phyloP scores from a whole-genome alignment of 1,139 yeast genomes.

The Kazachstania sp. region DNA sequence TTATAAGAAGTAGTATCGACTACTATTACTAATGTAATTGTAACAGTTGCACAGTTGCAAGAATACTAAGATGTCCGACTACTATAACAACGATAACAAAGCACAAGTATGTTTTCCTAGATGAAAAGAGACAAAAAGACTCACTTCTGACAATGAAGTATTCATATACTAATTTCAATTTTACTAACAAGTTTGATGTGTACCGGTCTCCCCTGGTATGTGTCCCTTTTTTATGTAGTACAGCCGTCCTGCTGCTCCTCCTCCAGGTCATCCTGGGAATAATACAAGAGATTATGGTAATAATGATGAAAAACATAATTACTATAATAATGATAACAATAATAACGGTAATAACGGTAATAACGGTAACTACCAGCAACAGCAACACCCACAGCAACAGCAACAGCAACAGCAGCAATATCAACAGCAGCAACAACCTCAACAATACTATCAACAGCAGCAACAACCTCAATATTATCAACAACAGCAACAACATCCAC shows the following conservation, averaged over 20 bases:
- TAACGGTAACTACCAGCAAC: background rate
- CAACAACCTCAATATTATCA: conserved; percentile 9
- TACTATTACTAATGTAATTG: too few relatives aligned
- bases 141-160: too few relatives aligned
- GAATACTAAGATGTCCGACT: conserved; percentile 12
- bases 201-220: conserved; percentile 9
- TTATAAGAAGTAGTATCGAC: too few relatives aligned
- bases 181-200: background rate
- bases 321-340: conserved; percentile 3
- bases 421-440: conserved; percentile 4
- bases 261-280: conserved; percentile 10
- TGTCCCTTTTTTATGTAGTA: conserved; percentile 5
- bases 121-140: too few relatives aligned
- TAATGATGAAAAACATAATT: conserved; percentile 1
- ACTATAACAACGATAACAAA: conserved; percentile 14
- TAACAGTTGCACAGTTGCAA: too few relatives aligned
- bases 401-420: conserved; percentile 1
- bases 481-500: conserved; percentile 16
- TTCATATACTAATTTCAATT: too few relatives aligned
- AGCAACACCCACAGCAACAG: conserved; percentile 3
- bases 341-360: conserved; percentile 5
- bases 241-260: conserved; percentile 17
- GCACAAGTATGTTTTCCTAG: conserved; percentile 10
- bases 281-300: conserved; percentile 6
- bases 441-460: conserved; percentile 5